Percentiles rank a stretch among this genome's conserved stretches.
These are phyloP conservation scores for Calonectria henricotiae DNA, from an alignment of 2,329 filamentous ascomycete genomes.

Conservation along the genomic window DNA sequence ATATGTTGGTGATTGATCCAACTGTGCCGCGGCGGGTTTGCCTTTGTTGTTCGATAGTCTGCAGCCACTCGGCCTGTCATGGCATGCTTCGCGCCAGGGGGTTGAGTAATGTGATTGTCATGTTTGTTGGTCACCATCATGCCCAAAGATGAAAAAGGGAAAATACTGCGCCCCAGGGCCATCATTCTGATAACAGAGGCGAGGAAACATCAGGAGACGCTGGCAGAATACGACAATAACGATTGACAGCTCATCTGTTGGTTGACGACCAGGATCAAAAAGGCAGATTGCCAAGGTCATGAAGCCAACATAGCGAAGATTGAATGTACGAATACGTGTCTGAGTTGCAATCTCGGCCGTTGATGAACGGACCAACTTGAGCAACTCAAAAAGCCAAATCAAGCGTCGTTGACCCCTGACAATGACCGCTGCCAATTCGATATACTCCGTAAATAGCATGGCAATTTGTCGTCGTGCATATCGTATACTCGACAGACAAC, in stretches of 20 bases:
- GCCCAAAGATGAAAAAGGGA: constrained; percentile 4
- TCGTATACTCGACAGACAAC: background rate
- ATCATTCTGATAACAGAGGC: background rate
- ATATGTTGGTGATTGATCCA: constrained; percentile 30
- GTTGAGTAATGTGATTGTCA: constrained; percentile 28
- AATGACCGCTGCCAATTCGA: constrained; percentile 20
- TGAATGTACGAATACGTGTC: constrained; percentile 14
- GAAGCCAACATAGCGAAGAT: constrained; percentile 8
- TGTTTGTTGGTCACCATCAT: constrained; percentile 21
- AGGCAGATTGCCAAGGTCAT: constrained; percentile 9
- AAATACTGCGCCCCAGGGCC: constrained; percentile 1
- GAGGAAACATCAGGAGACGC: background rate
- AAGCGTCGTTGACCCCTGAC: background rate
- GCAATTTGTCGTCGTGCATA: constrained; percentile 2
- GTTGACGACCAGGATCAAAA: constrained; percentile 9
- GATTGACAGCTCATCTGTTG: constrained; percentile 3
- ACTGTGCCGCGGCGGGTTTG: constrained; percentile 19
- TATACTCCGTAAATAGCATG: constrained; percentile 18
- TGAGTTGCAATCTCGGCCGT: background rate
- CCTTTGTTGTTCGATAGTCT: background rate
- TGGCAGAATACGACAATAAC: background rate
- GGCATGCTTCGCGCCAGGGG: background rate
- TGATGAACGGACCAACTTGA: background rate
- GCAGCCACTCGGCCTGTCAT: background rate
- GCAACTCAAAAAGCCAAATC: constrained; percentile 5